Conservation (phyloP, 2,329 filamentous ascomycete genomes). For the Periconia macrospinosa region DNA sequence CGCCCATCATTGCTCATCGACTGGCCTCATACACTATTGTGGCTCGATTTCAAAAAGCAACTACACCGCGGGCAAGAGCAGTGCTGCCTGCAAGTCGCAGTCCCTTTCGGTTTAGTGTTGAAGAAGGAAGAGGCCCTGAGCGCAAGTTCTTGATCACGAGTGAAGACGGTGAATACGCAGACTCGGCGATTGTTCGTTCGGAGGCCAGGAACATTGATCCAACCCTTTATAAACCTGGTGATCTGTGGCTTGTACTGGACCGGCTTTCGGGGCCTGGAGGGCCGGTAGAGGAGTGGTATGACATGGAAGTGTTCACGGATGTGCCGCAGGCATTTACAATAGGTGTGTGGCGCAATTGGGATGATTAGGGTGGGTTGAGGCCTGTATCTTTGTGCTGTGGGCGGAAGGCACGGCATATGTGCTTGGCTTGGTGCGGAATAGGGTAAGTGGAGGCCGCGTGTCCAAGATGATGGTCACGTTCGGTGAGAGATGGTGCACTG, state of each 20-base stretch:
- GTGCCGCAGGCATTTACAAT: conserved; percentile 46
- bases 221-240: conserved; percentile 55
- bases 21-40: conserved; percentile 66
- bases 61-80: conserved; percentile 28
- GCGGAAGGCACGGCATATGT: neutral
- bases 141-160: conserved; percentile 67
- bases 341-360: conserved; percentile 50
- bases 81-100: conserved; percentile 39
- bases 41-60: conserved; percentile 47
- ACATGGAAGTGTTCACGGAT: conserved; percentile 52
- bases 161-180: conserved; percentile 73
- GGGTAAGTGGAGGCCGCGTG: too few relatives aligned
- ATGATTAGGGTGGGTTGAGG: conserved; percentile 29
- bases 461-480: too few relatives aligned
- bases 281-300: conserved; percentile 53
- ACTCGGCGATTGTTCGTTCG: conserved; percentile 68
- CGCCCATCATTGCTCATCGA: conserved; percentile 53
- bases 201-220: conserved; percentile 76
- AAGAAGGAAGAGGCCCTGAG: conserved; percentile 71
- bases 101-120: conserved; percentile 70
- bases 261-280: conserved; percentile 65
- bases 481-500: neutral
- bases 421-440: neutral
- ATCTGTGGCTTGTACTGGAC: conserved; percentile 81
- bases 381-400: neutral